Base-by-base conservation (phyloP, 345 rosid genomes). In the Crucihimalaya himalaica region DNA sequence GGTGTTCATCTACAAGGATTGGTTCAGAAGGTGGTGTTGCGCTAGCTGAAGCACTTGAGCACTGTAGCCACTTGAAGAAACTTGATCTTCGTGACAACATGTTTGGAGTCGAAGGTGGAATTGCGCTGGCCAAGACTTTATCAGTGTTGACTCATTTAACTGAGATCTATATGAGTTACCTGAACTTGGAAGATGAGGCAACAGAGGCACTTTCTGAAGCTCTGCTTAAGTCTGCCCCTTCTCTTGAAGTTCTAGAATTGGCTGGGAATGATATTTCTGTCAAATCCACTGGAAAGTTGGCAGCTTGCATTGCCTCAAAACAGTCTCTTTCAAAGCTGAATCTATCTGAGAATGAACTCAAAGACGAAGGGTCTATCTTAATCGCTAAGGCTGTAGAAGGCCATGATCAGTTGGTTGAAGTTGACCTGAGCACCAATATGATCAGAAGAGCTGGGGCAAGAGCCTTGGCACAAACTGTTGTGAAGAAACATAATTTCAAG, bases 31-130 rank as follows among this genome's bases (percentile, higher is more conserved):
- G 98, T 18, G 98, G 97, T 25, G 78, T 90, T 66, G 90, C 98
- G 29, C 81, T 90, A 9, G 87, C 89, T 16, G 83, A 88, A 58
- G 93, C 98, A 48, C 92, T 93, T 23, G 78, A 45, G 34, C 32
- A 60, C 18, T 93, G 97, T 79, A 63, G 78, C 75, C 82, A 65
- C 58, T 59, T 93, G 81, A 90, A 85, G 81, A 93, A 82, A 77
- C 93, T 90, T 74, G 98, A 93, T 81, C 86, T 93, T 34, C 92
- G 90, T 63, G 98, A 93, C 75, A 93, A 90, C 78, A 87, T 93
- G 92, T 93, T 93, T 79, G 97, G 93, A 34, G 84, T 83, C 4
- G 96, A 90, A 75, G 90, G 90, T 66, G 97, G 92, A 59, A 47
- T 90, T 56, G 83, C 97, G 21, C 78, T 87, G 68, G 83, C 89